Conservation (phyloP, 371 early-diverging fungal genomes). For the Zancudomyces culisetae region DNA sequence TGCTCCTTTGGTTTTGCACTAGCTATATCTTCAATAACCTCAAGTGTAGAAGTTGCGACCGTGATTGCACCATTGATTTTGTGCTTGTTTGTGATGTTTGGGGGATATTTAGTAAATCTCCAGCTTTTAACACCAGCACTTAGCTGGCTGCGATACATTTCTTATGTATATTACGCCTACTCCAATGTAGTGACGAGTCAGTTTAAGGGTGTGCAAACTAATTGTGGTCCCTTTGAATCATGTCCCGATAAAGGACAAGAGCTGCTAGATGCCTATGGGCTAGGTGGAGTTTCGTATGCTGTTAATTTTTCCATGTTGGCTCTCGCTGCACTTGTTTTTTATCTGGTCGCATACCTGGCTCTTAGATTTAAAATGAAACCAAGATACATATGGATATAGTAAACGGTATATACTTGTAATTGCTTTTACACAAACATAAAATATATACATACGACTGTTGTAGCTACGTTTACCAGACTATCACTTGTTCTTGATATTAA, state of each 20-base stretch:
- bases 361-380: slow-evolving; percentile 23
- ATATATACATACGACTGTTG: too few relatives aligned
- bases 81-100: slow-evolving; percentile 45
- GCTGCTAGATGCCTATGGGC: slow-evolving; percentile 12
- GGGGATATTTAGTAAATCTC: slow-evolving; percentile 45
- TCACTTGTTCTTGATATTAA: too few relatives aligned
- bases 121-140: slow-evolving; percentile 42
- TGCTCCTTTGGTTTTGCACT: slow-evolving; percentile 26
- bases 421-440: too few relatives aligned
- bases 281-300: slow-evolving; percentile 14
- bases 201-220: slow-evolving; percentile 30
- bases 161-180: slow-evolving; percentile 58
- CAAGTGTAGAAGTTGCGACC: slow-evolving; percentile 35
- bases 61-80: slow-evolving; percentile 53
- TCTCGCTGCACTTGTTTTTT: slow-evolving; percentile 11
- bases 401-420: neutral
- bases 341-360: slow-evolving; percentile 10
- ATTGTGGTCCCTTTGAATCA: slow-evolving; percentile 22
- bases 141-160: slow-evolving; percentile 54
- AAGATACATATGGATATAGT: slow-evolving; percentile 21
- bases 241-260: slow-evolving; percentile 15
- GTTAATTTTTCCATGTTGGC: slow-evolving; percentile 13
- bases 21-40: slow-evolving; percentile 42
- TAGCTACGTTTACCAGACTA: too few relatives aligned
- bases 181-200: slow-evolving; percentile 50